These are phyloP conservation scores for Aspergillus niger DNA, from an alignment of 2,329 filamentous ascomycete species.

Conservation along the genomic window DNA sequence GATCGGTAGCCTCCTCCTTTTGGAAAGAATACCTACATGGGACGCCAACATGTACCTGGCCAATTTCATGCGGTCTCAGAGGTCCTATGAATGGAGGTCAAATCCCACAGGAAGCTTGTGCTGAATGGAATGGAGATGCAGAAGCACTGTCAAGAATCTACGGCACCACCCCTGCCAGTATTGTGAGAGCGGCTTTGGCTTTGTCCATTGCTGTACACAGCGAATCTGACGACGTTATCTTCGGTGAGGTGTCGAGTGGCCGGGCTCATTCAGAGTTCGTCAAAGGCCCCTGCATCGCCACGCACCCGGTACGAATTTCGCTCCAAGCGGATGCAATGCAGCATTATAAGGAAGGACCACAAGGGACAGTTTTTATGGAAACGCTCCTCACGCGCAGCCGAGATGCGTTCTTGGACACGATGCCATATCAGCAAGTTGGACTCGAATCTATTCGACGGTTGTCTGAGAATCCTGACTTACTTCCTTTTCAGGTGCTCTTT, in stretches of 20 bases:
- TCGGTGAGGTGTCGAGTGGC: constrained; percentile 10
- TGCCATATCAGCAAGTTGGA: constrained; percentile 10
- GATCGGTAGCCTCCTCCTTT: neutral
- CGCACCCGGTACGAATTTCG: constrained; percentile 10
- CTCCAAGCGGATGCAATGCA: neutral
- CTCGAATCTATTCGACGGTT: constrained; percentile 2
- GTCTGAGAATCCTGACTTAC: neutral
- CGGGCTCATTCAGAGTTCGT: constrained; percentile 1
- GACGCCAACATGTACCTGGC: neutral
- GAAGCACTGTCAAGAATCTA: neutral
- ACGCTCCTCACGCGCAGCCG: neutral
- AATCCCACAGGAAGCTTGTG: neutral
- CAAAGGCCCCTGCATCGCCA: constrained; percentile 9
- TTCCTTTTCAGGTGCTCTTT: constrained; percentile 13
- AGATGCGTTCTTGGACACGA: constrained; percentile 2
- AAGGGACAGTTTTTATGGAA: neutral
- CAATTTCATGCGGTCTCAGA: neutral
- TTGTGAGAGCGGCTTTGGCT: constrained; percentile 8
- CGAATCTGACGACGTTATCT: neutral
- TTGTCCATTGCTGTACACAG: neutral
- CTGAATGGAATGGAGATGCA: constrained; percentile 1
- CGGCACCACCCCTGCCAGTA: neutral
- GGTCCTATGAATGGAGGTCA: neutral
- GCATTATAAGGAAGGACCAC: neutral
- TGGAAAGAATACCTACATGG: constrained; percentile 6